Base-by-base conservation (phyloP, 345 rosid species). In the Syzygium jambos region DNA sequence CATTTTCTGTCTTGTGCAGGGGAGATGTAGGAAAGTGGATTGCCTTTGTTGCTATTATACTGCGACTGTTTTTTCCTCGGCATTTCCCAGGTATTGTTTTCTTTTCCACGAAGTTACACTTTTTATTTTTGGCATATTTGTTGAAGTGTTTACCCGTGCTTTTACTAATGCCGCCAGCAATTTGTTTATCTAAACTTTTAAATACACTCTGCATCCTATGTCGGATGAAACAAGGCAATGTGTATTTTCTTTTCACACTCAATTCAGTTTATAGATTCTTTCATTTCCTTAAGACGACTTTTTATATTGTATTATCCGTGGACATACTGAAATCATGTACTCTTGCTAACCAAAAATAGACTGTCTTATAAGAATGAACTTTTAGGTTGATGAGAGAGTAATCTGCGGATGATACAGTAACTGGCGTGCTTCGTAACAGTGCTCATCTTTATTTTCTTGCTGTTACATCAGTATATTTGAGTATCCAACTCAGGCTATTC, bases 21-120 rank as follows among this genome's bases (percentile, higher is more conserved):
- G 99, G 99, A 89, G 98, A 96, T 77, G 90, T 96, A n/a, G 99
- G 99, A 52, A 93, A 89, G 90, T 97, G 99, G 99, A 92, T 97
- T 88, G 99, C 99, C 82, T 92, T 97, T 88, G 85, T 97, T 29
- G 95, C 98, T 1, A 90, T 97, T 54, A 94, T 95, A 52, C 88
- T 96, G 49, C 90, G 97, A 85, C 97, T 98, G 34, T 95, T 98
- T 94, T 93, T 91, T 87, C 99, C 98, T 29, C 92, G 94, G 59
- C 92, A 93, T 11, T 95, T 96, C 89, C 99, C 99, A 88, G 95
- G 99, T 95, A 89, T 85, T 22, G 52, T 43, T 52, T 55, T 61
- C n/a, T 41, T 78, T 89, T 73, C 49, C 49, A 22, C 25, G 8
- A 73, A 19, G 23, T 73, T 73, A 19, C 80, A 19, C 25, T 38